Evolutionary conservation across 2,329 filamentous ascomycete genomes (phyloP), one percentile per base, ranked within the genome.

Genomic region (Phaeosphaeria sp.): DNA sequence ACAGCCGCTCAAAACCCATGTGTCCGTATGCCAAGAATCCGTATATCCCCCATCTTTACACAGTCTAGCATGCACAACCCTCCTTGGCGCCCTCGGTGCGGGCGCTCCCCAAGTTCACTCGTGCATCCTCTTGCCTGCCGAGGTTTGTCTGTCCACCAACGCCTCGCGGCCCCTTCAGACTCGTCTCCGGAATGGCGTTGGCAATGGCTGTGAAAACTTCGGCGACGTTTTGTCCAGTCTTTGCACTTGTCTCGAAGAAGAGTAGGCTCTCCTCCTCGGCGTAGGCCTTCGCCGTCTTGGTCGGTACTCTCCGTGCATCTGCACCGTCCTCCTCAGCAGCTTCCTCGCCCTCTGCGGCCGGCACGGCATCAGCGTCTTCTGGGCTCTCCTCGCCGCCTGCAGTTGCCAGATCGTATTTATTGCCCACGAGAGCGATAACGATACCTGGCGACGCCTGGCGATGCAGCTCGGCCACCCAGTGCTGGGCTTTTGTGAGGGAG

Each of bases 171-270:
- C 90, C 93, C 87, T 98, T 98, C 77, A 98, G 82, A 62, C 92
- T 97, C 51, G 93, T 96, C 83, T 99, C 95, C 1, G 95, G 95
- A 71, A 99, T 99, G 42, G 93, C 93, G 75, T 98, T 98, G 59
- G 95, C 95, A 75, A 99, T 99, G 30, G 95, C 95, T 46, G 93
- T 97, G 76, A 99, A 99, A 30, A 99, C 95, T 70, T 97, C 94
- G 52, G 90, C 88, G 40, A 99, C 95, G 77, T 97, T 97, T 74
- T 91, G 86, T 24, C 95, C 95, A 3, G 92, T 95, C 88, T 99
- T 99, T 48, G 95, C 95, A 76, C 92, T 96, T 17, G 95, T 99
- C 84, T 99, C 95, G 77, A 97, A 98, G 82, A 99, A 99, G 64
- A 99, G 79, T 65, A 99, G 82, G 53, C 89, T 88, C 80, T 99